Conservation (phyloP, 257 asterid genomes). For the Plectranthus barbatus region DNA sequence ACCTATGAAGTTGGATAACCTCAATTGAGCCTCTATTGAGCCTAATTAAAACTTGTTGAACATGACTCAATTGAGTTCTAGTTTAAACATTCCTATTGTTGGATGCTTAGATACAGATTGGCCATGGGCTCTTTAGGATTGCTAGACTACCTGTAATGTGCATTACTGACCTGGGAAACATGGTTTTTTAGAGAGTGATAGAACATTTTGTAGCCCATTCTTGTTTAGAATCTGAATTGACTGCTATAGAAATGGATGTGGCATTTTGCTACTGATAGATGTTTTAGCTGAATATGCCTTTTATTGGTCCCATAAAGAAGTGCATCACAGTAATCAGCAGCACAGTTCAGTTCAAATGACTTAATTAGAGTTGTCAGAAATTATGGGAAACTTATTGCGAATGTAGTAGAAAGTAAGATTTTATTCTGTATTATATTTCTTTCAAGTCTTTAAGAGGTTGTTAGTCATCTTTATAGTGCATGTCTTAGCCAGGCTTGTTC, state of each 20-base stretch:
- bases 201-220: background rate
- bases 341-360: too few relatives aligned
- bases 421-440: too few relatives aligned
- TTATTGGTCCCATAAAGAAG: background rate
- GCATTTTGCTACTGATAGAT: background rate
- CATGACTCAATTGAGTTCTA: background rate
- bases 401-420: too few relatives aligned
- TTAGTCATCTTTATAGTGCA: background rate
- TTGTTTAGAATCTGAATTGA: too few relatives aligned
- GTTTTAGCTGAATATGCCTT: background rate
- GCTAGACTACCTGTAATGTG: background rate
- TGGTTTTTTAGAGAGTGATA: too few relatives aligned
- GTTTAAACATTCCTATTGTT: background rate
- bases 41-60: background rate
- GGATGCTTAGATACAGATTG: background rate
- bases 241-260: background rate
- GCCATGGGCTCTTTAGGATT: background rate
- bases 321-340: background rate
- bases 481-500: background rate
- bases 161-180: background rate
- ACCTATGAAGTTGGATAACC: too few relatives aligned
- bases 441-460: too few relatives aligned
- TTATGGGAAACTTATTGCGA: too few relatives aligned
- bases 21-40: background rate
- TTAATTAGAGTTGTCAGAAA: too few relatives aligned